These are phyloP conservation scores for Spathaspora passalidarum DNA, from an alignment of 805 yeast genomes.

Conservation along the genomic window DNA sequence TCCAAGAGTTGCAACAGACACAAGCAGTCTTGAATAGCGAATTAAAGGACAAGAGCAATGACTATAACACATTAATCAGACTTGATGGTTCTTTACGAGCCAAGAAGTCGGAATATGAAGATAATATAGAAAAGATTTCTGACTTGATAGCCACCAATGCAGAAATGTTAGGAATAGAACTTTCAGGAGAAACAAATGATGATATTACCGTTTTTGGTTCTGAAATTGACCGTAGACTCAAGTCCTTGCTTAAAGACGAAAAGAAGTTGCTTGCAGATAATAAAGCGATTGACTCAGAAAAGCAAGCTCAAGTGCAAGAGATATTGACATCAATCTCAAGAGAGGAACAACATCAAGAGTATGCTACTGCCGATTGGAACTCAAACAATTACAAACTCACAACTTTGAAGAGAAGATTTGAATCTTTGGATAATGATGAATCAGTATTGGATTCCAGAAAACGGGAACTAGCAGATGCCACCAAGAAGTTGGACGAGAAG, in stretches of 20 bases:
- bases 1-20: conserved; percentile 7
- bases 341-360: conserved; percentile 42
- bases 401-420: conserved; percentile 36
- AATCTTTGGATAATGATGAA: conserved; percentile 33
- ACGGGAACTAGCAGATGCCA: conserved; percentile 37
- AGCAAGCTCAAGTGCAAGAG: conserved; percentile 14
- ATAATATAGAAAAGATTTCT: conserved; percentile 18
- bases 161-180: not conserved
- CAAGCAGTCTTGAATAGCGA: conserved; percentile 17
- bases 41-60: conserved; percentile 12
- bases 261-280: conserved; percentile 7
- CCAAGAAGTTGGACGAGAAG: conserved; percentile 26
- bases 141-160: conserved; percentile 5
- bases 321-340: conserved; percentile 26
- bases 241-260: conserved; percentile 2
- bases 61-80: conserved; percentile 37
- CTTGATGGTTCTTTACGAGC: conserved; percentile 56
- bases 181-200: not conserved
- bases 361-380: conserved; percentile 39
- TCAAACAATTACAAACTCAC: conserved; percentile 32
- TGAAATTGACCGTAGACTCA: conserved; percentile 2
- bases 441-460: conserved; percentile 47
- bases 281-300: conserved; percentile 9
- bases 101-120: conserved; percentile 33
- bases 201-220: conserved; percentile 4